These are phyloP conservation scores for Musa troglodytarum DNA, from an alignment of 176 grass and related monocot species.

Conservation along the genomic window DNA sequence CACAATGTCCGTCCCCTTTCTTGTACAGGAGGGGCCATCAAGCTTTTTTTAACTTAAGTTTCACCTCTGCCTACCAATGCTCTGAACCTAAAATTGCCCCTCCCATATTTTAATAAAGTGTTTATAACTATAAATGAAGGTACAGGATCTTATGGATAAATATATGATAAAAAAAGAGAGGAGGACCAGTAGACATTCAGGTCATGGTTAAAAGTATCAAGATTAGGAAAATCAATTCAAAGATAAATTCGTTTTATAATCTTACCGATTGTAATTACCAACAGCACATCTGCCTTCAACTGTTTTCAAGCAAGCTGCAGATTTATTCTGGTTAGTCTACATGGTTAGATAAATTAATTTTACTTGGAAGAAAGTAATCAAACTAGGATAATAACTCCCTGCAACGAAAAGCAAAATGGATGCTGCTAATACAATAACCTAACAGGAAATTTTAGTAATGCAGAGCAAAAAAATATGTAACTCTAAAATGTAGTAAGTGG, in stretches of 20 bases:
- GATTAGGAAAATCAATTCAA: not conserved
- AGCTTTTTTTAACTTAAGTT: not conserved
- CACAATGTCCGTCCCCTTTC: no score
- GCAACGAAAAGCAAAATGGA: no score
- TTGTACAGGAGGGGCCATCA: not conserved
- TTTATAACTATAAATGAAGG: not conserved
- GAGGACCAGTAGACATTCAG: not conserved
- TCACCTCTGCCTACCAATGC: not conserved
- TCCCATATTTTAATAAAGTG: not conserved
- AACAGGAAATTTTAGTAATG: not conserved
- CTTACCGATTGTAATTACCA: constrained; percentile 69
- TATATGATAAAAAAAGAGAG: not conserved
- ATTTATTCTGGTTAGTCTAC: constrained; percentile 17
- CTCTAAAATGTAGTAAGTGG: not conserved
- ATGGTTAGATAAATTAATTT: not conserved
- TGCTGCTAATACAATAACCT: not conserved
- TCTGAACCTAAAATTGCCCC: constrained; percentile 2
- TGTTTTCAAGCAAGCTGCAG: constrained; percentile 53
- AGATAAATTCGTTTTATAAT: not conserved
- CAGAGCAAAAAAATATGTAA: not conserved
- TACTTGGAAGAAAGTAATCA: not conserved
- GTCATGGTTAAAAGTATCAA: not conserved
- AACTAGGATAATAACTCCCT: no score
- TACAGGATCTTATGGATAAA: not conserved
- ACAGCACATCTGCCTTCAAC: constrained; percentile 79